phyloP scores from a whole-genome alignment of 2,329 filamentous ascomycete species.

The Ophiostoma sp. region DNA sequence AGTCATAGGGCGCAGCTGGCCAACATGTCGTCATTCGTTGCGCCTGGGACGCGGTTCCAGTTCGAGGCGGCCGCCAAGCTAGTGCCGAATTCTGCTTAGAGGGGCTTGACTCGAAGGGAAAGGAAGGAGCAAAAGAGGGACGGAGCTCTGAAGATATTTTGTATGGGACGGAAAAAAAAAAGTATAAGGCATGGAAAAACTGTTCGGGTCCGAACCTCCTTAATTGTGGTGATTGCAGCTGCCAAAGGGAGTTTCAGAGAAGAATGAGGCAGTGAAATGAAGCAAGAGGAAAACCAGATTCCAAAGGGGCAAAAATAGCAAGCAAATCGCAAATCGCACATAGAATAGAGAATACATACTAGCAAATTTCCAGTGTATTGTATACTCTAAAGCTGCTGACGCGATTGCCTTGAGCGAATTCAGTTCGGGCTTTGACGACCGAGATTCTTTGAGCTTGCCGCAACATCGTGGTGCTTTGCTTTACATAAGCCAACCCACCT shows the following conservation, averaged over 20 bases:
- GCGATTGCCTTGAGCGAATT: not conserved
- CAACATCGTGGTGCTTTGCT: not conserved
- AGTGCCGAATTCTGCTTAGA: slow-evolving; percentile 7
- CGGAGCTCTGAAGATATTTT: slow-evolving; percentile 13
- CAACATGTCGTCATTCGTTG: slow-evolving; percentile 28
- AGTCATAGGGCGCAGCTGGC: slow-evolving; percentile 23
- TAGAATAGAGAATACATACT: not conserved
- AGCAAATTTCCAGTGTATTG: not conserved
- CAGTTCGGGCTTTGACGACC: slow-evolving; percentile 4
- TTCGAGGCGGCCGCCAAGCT: slow-evolving; percentile 9
- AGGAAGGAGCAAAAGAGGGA: not conserved
- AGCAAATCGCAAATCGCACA: not conserved
- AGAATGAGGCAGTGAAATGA: not conserved
- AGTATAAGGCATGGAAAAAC: not conserved
- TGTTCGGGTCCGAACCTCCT: not conserved
- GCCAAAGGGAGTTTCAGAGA: not conserved
- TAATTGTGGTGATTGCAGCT: not conserved
- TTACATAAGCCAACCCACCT: slow-evolving; percentile 2
- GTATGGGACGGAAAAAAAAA: not conserved
- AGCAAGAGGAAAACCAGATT: not conserved
- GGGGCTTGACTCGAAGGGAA: not conserved
- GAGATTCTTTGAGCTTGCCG: not conserved
- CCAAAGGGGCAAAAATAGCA: not conserved
- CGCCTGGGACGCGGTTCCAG: slow-evolving; percentile 15
- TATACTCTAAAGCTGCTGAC: not conserved